phyloP scores from a whole-genome alignment of 805 yeast genomes.

The Brettanomyces nanus region DNA sequence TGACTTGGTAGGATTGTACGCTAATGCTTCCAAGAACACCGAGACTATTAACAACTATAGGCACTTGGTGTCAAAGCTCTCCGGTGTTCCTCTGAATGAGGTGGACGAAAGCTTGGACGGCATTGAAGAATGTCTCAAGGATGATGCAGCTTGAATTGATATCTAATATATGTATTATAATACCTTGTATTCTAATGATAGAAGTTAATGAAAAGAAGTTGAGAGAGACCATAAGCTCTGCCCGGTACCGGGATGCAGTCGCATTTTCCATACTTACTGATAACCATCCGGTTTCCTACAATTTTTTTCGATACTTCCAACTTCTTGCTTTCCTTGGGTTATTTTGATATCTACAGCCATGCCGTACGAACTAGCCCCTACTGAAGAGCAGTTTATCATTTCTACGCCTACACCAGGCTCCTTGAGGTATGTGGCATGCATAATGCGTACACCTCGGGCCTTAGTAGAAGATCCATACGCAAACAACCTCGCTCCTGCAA shows the following conservation, averaged over 20 bases:
- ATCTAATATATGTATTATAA: neutral
- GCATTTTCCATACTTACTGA: too few relatives aligned
- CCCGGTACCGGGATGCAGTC: too few relatives aligned
- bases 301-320: too few relatives aligned
- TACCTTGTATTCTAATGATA: too few relatives aligned
- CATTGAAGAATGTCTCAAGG: slow-evolving; percentile 29
- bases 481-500: slow-evolving; percentile 8
- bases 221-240: too few relatives aligned
- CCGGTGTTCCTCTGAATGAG: slow-evolving; percentile 58
- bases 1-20: slow-evolving; percentile 28
- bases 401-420: slow-evolving; percentile 7
- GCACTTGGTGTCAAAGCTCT: slow-evolving; percentile 57
- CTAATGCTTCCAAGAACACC: slow-evolving; percentile 36
- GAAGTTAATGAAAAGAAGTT: too few relatives aligned
- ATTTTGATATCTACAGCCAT: too few relatives aligned
- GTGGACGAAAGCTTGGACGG: slow-evolving; percentile 63
- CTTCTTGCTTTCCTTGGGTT: too few relatives aligned
- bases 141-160: slow-evolving; percentile 8
- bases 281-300: too few relatives aligned
- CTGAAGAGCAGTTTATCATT: slow-evolving; percentile 9
- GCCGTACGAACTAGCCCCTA: slow-evolving; percentile 8
- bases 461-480: slow-evolving; percentile 8
- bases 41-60: slow-evolving; percentile 59
- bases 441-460: slow-evolving; percentile 16
- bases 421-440: slow-evolving; percentile 10